phyloP scores from a whole-genome alignment of 2,329 filamentous ascomycete genomes.

The Microsporum canis region DNA sequence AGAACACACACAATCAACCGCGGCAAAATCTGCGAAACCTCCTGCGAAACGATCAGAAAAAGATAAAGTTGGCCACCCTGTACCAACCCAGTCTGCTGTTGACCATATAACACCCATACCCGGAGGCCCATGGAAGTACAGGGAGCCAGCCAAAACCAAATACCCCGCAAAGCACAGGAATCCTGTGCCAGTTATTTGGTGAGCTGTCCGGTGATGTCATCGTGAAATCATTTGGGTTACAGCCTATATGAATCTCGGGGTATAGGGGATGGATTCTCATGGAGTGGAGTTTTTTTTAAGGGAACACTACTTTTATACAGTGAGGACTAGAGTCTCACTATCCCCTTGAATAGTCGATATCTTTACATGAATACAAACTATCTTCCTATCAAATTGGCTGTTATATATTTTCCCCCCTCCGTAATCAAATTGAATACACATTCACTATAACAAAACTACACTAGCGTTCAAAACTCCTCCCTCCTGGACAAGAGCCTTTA shows the following conservation, averaged over 20 bases:
- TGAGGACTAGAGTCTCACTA: too few relatives aligned
- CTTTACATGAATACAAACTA: background rate
- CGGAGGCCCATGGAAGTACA: background rate
- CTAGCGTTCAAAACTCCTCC: conserved; percentile 45
- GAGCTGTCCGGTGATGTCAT: too few relatives aligned
- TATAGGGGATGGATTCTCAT: too few relatives aligned
- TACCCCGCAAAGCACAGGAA: background rate
- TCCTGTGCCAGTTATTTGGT: too few relatives aligned
- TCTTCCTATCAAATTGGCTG: background rate
- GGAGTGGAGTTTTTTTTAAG: too few relatives aligned
- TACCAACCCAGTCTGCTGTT: background rate
- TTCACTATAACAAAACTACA: conserved; percentile 37
- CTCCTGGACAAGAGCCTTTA: conserved; percentile 38
- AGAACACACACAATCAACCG: background rate
- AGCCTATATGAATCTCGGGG: too few relatives aligned
- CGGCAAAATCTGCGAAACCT: background rate
- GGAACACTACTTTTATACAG: too few relatives aligned
- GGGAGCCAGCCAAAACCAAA: background rate
- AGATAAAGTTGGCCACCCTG: background rate
- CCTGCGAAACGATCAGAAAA: background rate
- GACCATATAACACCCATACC: background rate
- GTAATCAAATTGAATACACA: too few relatives aligned
- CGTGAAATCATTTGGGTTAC: too few relatives aligned
- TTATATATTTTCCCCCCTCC: background rate
- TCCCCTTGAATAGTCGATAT: too few relatives aligned